Conservation (phyloP, 768 basidiomycete species). For the Mrakia blollopis region DNA sequence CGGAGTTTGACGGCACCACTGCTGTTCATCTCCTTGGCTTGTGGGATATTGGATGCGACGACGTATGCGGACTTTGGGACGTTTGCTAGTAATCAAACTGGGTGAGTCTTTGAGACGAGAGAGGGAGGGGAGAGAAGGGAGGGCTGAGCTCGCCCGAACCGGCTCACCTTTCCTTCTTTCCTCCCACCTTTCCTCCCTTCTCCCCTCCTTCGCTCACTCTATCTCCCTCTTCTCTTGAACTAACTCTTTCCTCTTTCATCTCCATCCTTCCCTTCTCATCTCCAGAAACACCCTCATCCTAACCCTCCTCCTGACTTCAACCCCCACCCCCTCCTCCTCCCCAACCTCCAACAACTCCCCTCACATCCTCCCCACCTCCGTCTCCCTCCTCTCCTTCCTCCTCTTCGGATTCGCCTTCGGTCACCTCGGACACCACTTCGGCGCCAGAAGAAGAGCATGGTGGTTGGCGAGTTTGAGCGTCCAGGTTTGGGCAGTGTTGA, state of each 20-base stretch:
- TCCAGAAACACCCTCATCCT: slow-evolving; percentile 11
- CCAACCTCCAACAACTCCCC: neutral
- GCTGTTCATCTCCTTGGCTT: neutral
- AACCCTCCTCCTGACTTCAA: slow-evolving; percentile 1
- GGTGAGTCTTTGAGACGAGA: neutral
- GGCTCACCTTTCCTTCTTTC: neutral
- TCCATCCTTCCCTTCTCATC: neutral
- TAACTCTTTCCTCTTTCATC: neutral
- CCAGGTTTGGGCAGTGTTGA: neutral
- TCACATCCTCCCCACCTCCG: slow-evolving; percentile 10
- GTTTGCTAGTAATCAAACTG: slow-evolving; percentile 12
- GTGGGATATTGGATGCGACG: slow-evolving; percentile 10
- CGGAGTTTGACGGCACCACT: neutral
- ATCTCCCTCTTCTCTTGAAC: neutral
- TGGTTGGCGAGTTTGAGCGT: neutral
- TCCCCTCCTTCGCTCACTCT: neutral
- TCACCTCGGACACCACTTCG: neutral
- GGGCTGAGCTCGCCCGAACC: neutral
- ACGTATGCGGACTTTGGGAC: slow-evolving; percentile 12
- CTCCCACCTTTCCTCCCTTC: neutral
- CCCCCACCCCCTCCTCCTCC: neutral
- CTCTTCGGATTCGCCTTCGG: slow-evolving; percentile 6
- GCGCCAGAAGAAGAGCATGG: neutral
- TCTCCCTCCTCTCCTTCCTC: slow-evolving; percentile 26
- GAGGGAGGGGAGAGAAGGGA: neutral